These are phyloP conservation scores for Benincasa hispida DNA, from an alignment of 306 rosid genomes.

Conservation along the genomic window DNA sequence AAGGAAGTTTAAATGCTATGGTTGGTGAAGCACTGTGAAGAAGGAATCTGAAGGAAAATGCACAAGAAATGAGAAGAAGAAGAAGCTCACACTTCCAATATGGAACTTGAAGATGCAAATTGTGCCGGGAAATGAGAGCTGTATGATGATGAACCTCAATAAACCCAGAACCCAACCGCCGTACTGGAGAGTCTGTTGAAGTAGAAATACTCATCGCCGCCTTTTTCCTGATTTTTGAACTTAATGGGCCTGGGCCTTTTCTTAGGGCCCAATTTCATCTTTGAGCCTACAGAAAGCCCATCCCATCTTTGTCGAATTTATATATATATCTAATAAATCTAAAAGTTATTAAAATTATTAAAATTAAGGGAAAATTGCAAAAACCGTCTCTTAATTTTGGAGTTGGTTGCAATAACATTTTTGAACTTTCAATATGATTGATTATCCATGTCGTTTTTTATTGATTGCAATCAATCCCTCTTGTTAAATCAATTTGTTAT, in stretches of 20 bases:
- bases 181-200: background rate
- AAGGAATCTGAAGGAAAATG: background rate
- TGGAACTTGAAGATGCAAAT: background rate
- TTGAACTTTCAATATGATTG: too few species aligned
- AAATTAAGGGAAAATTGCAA: too few species aligned
- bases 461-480: too few species aligned
- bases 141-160: background rate
- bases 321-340: too few species aligned
- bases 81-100: background rate
- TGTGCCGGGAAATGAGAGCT: background rate
- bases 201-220: background rate
- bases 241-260: background rate
- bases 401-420: too few species aligned
- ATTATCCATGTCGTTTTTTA: too few species aligned
- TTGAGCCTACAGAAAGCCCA: too few species aligned
- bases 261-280: background rate
- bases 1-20: background rate
- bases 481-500: too few species aligned
- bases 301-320: too few species aligned
- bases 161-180: too few species aligned
- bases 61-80: background rate
- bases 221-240: background rate
- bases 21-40: background rate
- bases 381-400: too few species aligned
- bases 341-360: too few species aligned